phyloP scores from a whole-genome alignment of 2,329 filamentous ascomycete genomes.

The Fusarium sublunatum region DNA sequence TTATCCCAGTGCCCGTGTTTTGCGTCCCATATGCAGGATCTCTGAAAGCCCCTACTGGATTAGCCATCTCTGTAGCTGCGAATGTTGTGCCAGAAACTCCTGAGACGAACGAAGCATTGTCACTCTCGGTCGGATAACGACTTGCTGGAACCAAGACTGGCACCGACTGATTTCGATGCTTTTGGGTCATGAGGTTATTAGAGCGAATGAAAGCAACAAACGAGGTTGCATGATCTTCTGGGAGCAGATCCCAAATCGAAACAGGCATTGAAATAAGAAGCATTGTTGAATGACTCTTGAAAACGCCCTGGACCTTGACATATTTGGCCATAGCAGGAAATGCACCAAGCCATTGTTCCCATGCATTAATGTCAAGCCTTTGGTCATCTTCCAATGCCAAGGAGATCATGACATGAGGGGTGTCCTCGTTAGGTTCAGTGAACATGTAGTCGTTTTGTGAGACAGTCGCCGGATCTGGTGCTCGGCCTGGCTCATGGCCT shows the following conservation, averaged over 20 bases:
- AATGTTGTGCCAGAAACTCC: conserved; percentile 51
- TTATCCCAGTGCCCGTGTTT: conserved; percentile 14
- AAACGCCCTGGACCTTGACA: conserved; percentile 70
- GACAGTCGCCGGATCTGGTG: conserved; percentile 40
- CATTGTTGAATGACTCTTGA: conserved; percentile 70
- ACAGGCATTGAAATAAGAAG: conserved; percentile 68
- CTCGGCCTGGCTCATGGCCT: conserved; percentile 43
- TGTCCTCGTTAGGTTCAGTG: conserved; percentile 63
- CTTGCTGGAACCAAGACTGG: conserved; percentile 42
- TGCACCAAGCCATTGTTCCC: conserved; percentile 67
- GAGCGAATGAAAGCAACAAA: conserved; percentile 70
- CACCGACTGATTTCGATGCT: conserved; percentile 36
- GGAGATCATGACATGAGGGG: conserved; percentile 71
- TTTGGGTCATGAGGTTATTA: conserved; percentile 61
- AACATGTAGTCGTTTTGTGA: conserved; percentile 46
- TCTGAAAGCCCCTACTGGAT: conserved; percentile 38
- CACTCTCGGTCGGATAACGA: conserved; percentile 38
- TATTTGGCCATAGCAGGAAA: conserved; percentile 69
- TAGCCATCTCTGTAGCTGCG: conserved; percentile 46
- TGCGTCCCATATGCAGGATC: conserved; percentile 37
- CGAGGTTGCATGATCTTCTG: conserved; percentile 66
- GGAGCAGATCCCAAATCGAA: conserved; percentile 69
- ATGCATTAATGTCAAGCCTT: conserved; percentile 66
- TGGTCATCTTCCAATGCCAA: conserved; percentile 69
- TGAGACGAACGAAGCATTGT: conserved; percentile 48